A percentile compares a stretch with the other conserved stretches of the same genome.
Conservation (phyloP, 441 rosid genomes). For the Heliophila coronopifolia region DNA sequence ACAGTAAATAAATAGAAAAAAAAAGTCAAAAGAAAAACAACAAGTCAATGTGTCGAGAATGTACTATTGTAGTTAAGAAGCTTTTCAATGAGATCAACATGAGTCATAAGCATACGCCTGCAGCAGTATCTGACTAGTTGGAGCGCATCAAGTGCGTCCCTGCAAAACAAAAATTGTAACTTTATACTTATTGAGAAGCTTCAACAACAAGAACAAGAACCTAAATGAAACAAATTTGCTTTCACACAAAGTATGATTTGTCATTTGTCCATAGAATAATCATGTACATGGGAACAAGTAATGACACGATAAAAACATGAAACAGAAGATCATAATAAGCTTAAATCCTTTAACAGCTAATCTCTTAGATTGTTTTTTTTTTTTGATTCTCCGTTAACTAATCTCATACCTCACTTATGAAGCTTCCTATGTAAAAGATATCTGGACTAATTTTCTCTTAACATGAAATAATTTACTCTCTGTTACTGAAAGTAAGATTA, state of each 20-base stretch:
- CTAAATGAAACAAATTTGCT: too few relatives aligned
- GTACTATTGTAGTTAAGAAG: constrained; percentile 88
- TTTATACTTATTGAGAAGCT: not conserved
- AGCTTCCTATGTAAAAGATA: not conserved
- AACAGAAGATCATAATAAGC: not conserved
- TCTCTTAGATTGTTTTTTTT: not conserved
- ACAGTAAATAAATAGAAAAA: not conserved
- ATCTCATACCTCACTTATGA: not conserved
- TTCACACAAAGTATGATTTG: not conserved
- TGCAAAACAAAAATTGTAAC: constrained; percentile 25
- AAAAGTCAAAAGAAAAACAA: not conserved
- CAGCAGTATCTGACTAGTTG: constrained; percentile 85
- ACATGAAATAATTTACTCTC: not conserved
- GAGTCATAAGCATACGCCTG: constrained; percentile 96
- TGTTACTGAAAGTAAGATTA: constrained; percentile 5
- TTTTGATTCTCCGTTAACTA: too few relatives aligned
- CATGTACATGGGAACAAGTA: not conserved
- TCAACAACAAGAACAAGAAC: not conserved
- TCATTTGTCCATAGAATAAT: not conserved
- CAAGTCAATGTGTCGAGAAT: not conserved
- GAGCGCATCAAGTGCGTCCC: constrained; percentile 89
- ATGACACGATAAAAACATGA: not conserved
- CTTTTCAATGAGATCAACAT: constrained; percentile 93
- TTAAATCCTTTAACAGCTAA: not conserved
- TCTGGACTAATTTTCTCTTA: not conserved